A percentile compares a stretch with the other conserved stretches of the same genome.
Conservation (phyloP, 306 rosid species). For the Pachyrhizus erosus region DNA sequence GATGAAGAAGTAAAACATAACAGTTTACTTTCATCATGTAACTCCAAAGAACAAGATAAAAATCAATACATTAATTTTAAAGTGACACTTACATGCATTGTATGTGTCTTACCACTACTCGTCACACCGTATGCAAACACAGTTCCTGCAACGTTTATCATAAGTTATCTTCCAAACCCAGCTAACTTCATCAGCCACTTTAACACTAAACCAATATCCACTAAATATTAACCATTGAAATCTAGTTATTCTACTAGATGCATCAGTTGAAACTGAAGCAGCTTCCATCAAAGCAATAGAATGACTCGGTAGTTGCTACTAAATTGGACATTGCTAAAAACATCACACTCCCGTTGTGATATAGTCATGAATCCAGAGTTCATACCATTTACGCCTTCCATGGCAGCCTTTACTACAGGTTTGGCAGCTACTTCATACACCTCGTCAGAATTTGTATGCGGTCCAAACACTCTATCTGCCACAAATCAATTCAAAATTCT, state of each 20-base stretch:
- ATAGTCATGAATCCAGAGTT: slow-evolving; percentile 6
- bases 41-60: slow-evolving; percentile 5
- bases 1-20: slow-evolving; percentile 16
- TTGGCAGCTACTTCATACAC: slow-evolving; percentile 96
- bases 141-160: slow-evolving; percentile 77
- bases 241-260: slow-evolving; percentile 28
- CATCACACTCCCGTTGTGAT: slow-evolving; percentile 24
- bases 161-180: slow-evolving; percentile 44
- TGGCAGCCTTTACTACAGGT: slow-evolving; percentile 93
- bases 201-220: slow-evolving; percentile 33
- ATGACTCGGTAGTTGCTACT: neutral
- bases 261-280: slow-evolving; percentile 27
- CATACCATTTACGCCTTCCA: slow-evolving; percentile 98
- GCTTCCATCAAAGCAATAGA: slow-evolving; percentile 26
- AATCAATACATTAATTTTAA: slow-evolving; percentile 1
- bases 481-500: slow-evolving; percentile 48
- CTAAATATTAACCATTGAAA: slow-evolving; percentile 31
- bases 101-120: slow-evolving; percentile 99
- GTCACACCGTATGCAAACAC: slow-evolving; percentile 99
- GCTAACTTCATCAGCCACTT: slow-evolving; percentile 34
- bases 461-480: slow-evolving; percentile 97
- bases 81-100: slow-evolving; percentile 90
- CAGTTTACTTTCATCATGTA: neutral
- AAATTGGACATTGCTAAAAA: slow-evolving; percentile 4
- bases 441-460: slow-evolving; percentile 69